Evolutionary conservation across 371 early-diverging fungal species (phyloP).

Genomic region (Mucor piriformis): DNA sequence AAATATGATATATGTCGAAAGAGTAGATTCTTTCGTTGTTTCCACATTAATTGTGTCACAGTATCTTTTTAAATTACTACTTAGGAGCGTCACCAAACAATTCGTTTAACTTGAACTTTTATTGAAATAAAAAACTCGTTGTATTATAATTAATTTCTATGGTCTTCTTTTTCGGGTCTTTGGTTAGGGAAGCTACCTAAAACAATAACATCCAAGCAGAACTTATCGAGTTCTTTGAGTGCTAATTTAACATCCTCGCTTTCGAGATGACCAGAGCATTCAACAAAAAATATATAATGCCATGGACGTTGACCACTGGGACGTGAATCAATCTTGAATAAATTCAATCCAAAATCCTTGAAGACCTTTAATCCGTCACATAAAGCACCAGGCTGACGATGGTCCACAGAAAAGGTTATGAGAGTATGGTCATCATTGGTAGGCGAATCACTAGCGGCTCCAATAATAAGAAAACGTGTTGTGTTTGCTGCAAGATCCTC

Average conservation of each 20-base stretch:
- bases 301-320: slow-evolving; percentile 83
- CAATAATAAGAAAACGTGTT: slow-evolving; percentile 90
- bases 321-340: slow-evolving; percentile 91
- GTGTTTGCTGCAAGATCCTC: slow-evolving; percentile 80
- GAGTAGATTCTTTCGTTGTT: too few species aligned
- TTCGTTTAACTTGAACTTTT: too few species aligned
- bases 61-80: too few species aligned
- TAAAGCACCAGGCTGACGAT: slow-evolving; percentile 88
- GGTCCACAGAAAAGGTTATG: slow-evolving; percentile 86
- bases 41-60: too few species aligned
- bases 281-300: slow-evolving; percentile 93
- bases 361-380: slow-evolving; percentile 85
- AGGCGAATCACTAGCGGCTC: slow-evolving; percentile 70
- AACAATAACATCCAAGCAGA: slow-evolving; percentile 75
- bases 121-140: too few species aligned
- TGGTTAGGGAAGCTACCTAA: slow-evolving; percentile 87
- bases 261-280: slow-evolving; percentile 80
- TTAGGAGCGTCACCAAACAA: too few species aligned
- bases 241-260: slow-evolving; percentile 67
- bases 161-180: slow-evolving; percentile 43
- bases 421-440: slow-evolving; percentile 81
- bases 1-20: too few species aligned
- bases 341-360: slow-evolving; percentile 79
- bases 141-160: too few species aligned
- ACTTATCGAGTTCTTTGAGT: slow-evolving; percentile 65